Evolutionary conservation across 768 basidiomycete species (phyloP), one percentile per base, ranked within the genome.

Genomic region (Lactifluus rugatus): DNA sequence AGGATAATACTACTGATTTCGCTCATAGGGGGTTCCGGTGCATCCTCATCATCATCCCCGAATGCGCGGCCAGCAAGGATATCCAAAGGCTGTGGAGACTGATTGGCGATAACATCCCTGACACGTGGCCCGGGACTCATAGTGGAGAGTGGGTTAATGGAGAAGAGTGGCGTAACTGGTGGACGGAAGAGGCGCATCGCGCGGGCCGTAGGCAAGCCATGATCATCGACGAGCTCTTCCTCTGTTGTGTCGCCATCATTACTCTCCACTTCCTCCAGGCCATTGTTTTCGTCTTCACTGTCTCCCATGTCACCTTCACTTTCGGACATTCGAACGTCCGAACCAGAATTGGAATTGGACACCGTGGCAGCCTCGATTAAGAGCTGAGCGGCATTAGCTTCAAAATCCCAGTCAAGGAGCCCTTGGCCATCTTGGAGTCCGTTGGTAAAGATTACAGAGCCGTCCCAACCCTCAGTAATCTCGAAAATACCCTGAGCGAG

Each of bases 191-290:
- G 74, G 58, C 76, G 74, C 81, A 89, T 85, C 23, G 86, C 85
- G 55, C 81, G 81, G n/a, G 81, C 81, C 56, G 87, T 90, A 26
- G 83, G 85, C 6, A 88, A 73, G 55, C 84, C 82, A 59, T 82
- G 79, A 9, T 81, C 78, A 54, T 85, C 87, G n/a, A 90, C 83
- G 51, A 90, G 81, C 60, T 92, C 88, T 61, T 89, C 86, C 66
- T 90, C 89, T 1, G 89, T 90, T 3, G 88, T 88, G 62, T 89
- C 85, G 1, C 87, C 86, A 6, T 81, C 84, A 49, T 70, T 67
- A n/a, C 66, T 66, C 42, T 69, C 68, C 34, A 66, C 56, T 45
- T 68, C 65, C 23, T 63, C 62, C 47, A 74, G 65, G 26, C 63
- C 64, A n/a, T 72, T 71, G n/a, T 67, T 68, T 17, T 67, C 74